Evolutionary conservation across 2,329 filamentous ascomycete genomes (phyloP).

Genomic region (Apiospora marii): DNA sequence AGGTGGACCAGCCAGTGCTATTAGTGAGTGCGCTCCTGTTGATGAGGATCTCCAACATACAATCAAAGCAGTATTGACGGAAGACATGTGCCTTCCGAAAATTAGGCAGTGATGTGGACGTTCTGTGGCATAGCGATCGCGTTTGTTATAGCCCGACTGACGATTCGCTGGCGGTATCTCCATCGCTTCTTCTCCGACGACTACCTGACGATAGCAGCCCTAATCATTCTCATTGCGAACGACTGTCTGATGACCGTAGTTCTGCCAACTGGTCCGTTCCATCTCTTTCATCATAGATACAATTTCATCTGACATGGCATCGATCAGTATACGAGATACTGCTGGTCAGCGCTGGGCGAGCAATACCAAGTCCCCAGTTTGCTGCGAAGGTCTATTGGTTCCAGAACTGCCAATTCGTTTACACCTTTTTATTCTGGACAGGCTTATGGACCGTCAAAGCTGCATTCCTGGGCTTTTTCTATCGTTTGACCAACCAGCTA

Average conservation of each 20-base stretch:
- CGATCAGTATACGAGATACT: not conserved
- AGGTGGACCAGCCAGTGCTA: not conserved
- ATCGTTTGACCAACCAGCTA: not conserved
- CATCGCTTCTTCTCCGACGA: not conserved
- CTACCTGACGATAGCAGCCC: not conserved
- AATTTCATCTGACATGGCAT: not conserved
- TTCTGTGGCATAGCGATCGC: not conserved
- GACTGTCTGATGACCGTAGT: not conserved
- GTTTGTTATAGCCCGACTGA: not conserved
- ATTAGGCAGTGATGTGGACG: not conserved
- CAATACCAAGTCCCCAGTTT: not conserved
- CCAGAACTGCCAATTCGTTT: slow-evolving; percentile 3
- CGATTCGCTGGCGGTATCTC: not conserved
- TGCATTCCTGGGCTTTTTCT: not conserved
- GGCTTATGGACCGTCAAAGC: not conserved
- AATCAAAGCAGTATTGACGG: not conserved
- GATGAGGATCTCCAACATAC: not conserved
- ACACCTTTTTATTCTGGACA: not conserved
- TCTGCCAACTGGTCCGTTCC: not conserved
- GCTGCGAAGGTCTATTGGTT: not conserved
- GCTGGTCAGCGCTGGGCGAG: not conserved
- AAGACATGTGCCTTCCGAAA: not conserved
- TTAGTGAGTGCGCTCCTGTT: not conserved
- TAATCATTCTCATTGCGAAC: not conserved
- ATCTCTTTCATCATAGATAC: not conserved